A percentile compares a stretch with the other conserved stretches of the same genome.
Conservation (phyloP, 1,284 basidiomycete genomes). For the Cutaneotrichosporon cutaneum region DNA sequence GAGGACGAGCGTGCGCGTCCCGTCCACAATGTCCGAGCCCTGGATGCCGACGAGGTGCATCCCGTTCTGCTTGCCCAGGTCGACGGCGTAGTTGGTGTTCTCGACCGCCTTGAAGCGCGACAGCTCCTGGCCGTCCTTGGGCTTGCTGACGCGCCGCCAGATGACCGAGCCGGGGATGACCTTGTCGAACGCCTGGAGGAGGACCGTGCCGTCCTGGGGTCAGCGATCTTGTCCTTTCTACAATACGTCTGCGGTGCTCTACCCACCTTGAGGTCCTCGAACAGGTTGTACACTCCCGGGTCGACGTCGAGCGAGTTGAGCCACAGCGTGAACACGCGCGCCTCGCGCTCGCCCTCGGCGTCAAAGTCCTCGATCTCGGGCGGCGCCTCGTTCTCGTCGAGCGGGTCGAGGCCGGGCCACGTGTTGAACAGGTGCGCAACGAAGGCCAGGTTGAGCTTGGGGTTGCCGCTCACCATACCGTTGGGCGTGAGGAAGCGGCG, state of each 20-base stretch:
- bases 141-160: slow-evolving; percentile 92
- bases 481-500: slow-evolving; percentile 92
- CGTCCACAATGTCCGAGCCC: slow-evolving; percentile 95
- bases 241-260: slow-evolving; percentile 4
- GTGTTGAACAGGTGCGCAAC: slow-evolving; percentile 99
- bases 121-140: slow-evolving; percentile 79
- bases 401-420: slow-evolving; percentile 84
- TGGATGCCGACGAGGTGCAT: slow-evolving; percentile 98
- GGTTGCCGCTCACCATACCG: slow-evolving; percentile 89
- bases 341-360: slow-evolving; percentile 96
- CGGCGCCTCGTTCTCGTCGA: slow-evolving; percentile 78
- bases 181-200: slow-evolving; percentile 96
- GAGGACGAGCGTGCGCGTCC: slow-evolving; percentile 82
- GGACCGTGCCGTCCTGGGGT: slow-evolving; percentile 68
- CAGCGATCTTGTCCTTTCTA: slow-evolving; percentile 26
- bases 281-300: slow-evolving; percentile 92
- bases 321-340: slow-evolving; percentile 96
- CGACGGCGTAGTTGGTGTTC: slow-evolving; percentile 95
- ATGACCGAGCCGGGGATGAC: slow-evolving; percentile 86
- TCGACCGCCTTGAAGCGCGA: slow-evolving; percentile 97
- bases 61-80: slow-evolving; percentile 84
- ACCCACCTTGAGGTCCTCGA: slow-evolving; percentile 77
- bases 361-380: slow-evolving; percentile 92
- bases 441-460: slow-evolving; percentile 97
- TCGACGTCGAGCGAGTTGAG: slow-evolving; percentile 95